A percentile compares a stretch with the other conserved stretches of the same genome.
These are phyloP conservation scores for Parietichytrium sp. DNA, from an alignment of 108 stramenopile genomes.

Conservation along the genomic window DNA sequence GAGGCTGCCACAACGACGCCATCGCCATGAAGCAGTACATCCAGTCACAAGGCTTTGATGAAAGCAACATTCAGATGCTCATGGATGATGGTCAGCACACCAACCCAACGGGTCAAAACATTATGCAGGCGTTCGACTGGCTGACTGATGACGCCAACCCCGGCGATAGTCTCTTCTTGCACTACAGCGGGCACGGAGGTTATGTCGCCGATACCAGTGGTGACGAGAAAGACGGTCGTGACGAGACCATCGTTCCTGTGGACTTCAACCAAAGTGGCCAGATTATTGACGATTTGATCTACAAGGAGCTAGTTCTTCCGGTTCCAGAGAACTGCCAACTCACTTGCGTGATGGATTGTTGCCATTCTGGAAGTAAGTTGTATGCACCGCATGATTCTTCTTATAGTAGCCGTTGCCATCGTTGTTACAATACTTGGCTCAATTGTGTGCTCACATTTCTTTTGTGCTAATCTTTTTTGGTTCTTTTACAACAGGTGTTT, in stretches of 20 bases:
- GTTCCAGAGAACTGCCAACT: constrained; percentile 74
- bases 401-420: no score
- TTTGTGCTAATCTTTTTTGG: no score
- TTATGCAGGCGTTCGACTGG: constrained; percentile 72
- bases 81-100: constrained; percentile 78
- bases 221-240: constrained; percentile 68
- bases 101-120: constrained; percentile 64
- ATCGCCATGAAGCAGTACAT: constrained; percentile 74
- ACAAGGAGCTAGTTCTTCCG: constrained; percentile 69
- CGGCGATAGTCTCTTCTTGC: constrained; percentile 67
- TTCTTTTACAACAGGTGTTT: no score
- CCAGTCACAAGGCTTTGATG: constrained; percentile 73
- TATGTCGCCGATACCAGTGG: constrained; percentile 64
- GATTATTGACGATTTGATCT: constrained; percentile 80
- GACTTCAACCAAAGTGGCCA: constrained; percentile 79
- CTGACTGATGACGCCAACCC: constrained; percentile 69
- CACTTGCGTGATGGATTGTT: constrained; percentile 75
- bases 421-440: no score
- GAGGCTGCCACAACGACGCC: constrained; percentile 89
- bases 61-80: constrained; percentile 73
- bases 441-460: no score
- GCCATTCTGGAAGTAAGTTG: constrained; percentile 89
- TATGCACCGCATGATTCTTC: no score
- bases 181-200: constrained; percentile 71
- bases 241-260: constrained; percentile 83